A percentile compares a stretch with the other conserved stretches of the same genome.
Conservation (phyloP, 129 eudicot genomes). For the Escallonia herrerae region DNA sequence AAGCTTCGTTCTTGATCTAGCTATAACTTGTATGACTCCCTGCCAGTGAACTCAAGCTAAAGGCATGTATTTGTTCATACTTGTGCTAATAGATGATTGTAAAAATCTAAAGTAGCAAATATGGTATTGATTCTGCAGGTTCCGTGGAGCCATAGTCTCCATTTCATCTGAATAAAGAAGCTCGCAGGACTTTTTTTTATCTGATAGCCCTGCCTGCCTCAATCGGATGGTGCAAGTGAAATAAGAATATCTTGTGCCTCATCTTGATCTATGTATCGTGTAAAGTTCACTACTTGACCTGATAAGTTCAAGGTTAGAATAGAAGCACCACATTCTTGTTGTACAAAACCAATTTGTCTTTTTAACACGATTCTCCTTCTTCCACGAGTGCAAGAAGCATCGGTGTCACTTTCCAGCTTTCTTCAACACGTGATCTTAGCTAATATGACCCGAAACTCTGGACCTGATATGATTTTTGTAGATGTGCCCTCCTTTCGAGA, state of each 20-base stretch:
- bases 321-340: slow-evolving; percentile 23
- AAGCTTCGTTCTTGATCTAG: background rate
- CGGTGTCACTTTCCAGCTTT: no score
- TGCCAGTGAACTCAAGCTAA: background rate
- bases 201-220: slow-evolving; percentile 9
- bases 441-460: no score
- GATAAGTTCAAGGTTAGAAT: slow-evolving; percentile 13
- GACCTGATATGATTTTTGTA: no score
- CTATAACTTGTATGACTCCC: background rate
- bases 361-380: no score
- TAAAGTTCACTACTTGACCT: slow-evolving; percentile 4
- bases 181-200: slow-evolving; percentile 16
- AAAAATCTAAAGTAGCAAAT: background rate
- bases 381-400: no score
- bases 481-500: no score
- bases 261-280: background rate
- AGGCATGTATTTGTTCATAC: background rate
- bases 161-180: slow-evolving; percentile 2
- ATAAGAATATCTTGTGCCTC: slow-evolving; percentile 2
- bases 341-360: no score
- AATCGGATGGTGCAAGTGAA: slow-evolving; percentile 18
- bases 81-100: background rate
- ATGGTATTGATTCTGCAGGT: slow-evolving; percentile 18
- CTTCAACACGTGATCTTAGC: no score
- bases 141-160: slow-evolving; percentile 14